Conservation (phyloP, 768 basidiomycete genomes). For the Ramaria rubella region DNA sequence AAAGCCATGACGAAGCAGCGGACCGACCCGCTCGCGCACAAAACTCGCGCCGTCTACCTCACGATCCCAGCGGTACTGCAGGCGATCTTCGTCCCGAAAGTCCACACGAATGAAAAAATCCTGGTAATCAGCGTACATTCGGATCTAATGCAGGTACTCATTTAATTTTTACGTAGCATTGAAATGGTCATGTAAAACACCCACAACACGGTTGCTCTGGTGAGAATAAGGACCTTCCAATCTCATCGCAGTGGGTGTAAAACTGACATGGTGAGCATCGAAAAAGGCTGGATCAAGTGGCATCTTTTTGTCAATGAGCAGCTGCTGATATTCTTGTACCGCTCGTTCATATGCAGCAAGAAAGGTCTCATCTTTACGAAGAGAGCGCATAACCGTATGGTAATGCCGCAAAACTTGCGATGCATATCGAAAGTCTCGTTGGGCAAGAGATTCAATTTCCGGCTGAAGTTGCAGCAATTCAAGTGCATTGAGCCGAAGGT, state of each 20-base stretch:
- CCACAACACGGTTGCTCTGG: slow-evolving; percentile 65
- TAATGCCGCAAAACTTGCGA: slow-evolving; percentile 51
- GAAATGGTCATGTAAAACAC: background rate
- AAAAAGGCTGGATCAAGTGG: slow-evolving; percentile 37
- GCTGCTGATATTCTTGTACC: slow-evolving; percentile 15
- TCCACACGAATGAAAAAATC: slow-evolving; percentile 77
- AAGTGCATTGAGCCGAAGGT: slow-evolving; percentile 52
- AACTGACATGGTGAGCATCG: slow-evolving; percentile 66
- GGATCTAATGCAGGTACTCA: slow-evolving; percentile 34
- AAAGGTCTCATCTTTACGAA: slow-evolving; percentile 36
- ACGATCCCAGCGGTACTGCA: slow-evolving; percentile 66
- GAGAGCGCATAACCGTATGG: slow-evolving; percentile 39
- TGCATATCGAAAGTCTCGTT: slow-evolving; percentile 28
- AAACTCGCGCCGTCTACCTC: slow-evolving; percentile 54
- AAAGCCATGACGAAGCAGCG: slow-evolving; percentile 55
- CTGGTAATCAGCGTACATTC: slow-evolving; percentile 51
- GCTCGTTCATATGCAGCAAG: slow-evolving; percentile 41
- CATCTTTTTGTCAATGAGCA: slow-evolving; percentile 9
- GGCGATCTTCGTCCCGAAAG: slow-evolving; percentile 76
- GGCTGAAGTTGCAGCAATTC: slow-evolving; percentile 46
- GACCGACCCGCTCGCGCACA: slow-evolving; percentile 53
- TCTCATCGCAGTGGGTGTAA: slow-evolving; percentile 67
- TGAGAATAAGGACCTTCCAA: slow-evolving; percentile 71
- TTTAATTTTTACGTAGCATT: background rate
- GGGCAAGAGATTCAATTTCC: slow-evolving; percentile 34